Conservation (phyloP, 1,139 yeast genomes). For the Suhomyces choctaworum region DNA sequence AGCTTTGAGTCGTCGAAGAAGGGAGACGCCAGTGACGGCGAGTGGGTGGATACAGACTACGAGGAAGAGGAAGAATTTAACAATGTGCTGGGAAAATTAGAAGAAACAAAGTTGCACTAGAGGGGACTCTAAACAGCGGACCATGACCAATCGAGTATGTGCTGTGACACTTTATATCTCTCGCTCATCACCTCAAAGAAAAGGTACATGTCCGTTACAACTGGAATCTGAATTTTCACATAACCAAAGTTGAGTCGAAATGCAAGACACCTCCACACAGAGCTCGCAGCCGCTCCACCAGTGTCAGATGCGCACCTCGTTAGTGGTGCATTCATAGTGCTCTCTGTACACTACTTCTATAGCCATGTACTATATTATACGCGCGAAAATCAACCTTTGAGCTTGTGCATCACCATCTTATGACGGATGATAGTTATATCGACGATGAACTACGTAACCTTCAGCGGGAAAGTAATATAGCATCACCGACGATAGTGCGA, state of each 20-base stretch:
- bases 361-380: slow-evolving; percentile 5
- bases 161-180: too few species aligned
- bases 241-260: too few species aligned
- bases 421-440: slow-evolving; percentile 7
- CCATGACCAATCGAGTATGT: too few species aligned
- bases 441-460: slow-evolving; percentile 2
- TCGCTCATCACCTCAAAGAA: too few species aligned
- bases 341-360: slow-evolving; percentile 7
- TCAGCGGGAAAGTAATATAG: too few species aligned
- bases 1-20: slow-evolving; percentile 12
- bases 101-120: not conserved
- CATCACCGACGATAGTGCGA: too few species aligned
- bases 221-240: too few species aligned
- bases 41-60: slow-evolving; percentile 41
- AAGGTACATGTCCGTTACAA: too few species aligned
- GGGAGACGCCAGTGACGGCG: slow-evolving; percentile 28
- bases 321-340: not conserved
- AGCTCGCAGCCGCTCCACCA: too few species aligned
- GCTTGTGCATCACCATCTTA: slow-evolving; percentile 1
- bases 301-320: too few species aligned
- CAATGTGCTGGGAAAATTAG: not conserved
- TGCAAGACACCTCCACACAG: too few species aligned
- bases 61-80: slow-evolving; percentile 15
- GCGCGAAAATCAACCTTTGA: slow-evolving; percentile 5
- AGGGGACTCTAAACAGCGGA: too few species aligned